Base-by-base conservation (phyloP, 1,284 basidiomycete species). In the Cutaneotrichosporon sp. region DNA sequence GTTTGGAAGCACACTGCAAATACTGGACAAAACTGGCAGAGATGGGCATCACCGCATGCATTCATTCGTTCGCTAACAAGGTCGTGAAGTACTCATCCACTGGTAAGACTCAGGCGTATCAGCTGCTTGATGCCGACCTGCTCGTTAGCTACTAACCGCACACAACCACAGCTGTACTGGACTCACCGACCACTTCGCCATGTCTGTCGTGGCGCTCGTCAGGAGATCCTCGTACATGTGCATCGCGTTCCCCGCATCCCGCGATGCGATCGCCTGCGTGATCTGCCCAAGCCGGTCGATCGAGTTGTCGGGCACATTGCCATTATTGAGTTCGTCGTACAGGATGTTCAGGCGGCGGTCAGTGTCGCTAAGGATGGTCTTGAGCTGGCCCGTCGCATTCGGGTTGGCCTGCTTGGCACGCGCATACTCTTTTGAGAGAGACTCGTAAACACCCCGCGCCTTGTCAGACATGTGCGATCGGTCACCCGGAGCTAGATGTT, bases 311-410 rank as follows among this genome's bases (percentile, higher is more conserved):
- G 87, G 85, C 19, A 97, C 72, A 7, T 88, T 87, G 62, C 90
- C 90, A 68, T 90, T 93, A 75, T 97, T 97, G 62, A 97, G 76
- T 26, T 85, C 85, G 70, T 97, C 93, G 64, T 94, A 94, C 49
- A 97, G 75, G 4, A 85, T 81, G 70, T 87, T 92, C 66, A 96
- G 79, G 25, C 93, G 81, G 24, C 90, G 82, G 68, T 96, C 91
- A 3, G 91, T 82, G 67, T 97, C 93, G 55, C 92, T 90, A 0
- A 85, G 83, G 63, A 93, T 81, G 31, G 88, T 84, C 73, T 86
- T 88, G 77, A 93, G 86, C 61, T 85, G 33, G 12, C 27, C 17
- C 88, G 70, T 14, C 48, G 38, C 57, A 24, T 37, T 20, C 14
- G 43, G 19, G 37, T 63, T 81, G 12, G 77, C 80, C 68, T 87